Evolutionary conservation across 805 yeast species (phyloP), one percentile per base, ranked within the genome.

Genomic region (Limtongia smithiae): DNA sequence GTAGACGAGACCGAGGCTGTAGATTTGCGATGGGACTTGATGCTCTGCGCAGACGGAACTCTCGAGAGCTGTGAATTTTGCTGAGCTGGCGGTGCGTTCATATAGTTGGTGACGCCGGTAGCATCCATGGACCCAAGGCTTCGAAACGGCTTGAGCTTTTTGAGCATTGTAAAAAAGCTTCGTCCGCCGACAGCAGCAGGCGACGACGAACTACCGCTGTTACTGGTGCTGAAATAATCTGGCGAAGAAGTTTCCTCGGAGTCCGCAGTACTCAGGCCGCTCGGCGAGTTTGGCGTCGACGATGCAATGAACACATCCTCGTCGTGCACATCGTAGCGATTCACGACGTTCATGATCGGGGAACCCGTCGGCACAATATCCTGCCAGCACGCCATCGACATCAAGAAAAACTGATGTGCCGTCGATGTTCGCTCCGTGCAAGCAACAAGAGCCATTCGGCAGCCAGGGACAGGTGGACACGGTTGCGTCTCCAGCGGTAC

Each of bases 251-350:
- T 36, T 15, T 9, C 38, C 7, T 15, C 27, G 9, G 38, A 36
- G 8, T 11, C 27, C 5, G 38, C 9, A 11, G 5, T 12, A 6
- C 17, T 14, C 12, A 21, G n/a, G 8, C 41, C 9, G 12, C 17
- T 24, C 15, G 41, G 30, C 28, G 33, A 25, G 27, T 39, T 14
- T 12, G 31, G 37, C 4, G 42, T 7, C 33, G 44, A 24, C 24
- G 54, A 40, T 14, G 28, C 33, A 37, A 52, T 49, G 25, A 46
- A 46, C 27, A 54, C 51, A 8, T 54, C 55, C 24, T 54, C 58
- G 30, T 54, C 58, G 31, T 51, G 58, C 41, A 54, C 58, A 20
- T 54, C 58, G 28, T 51, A 54, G 20, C 58, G 41, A 21, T 46
- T 50, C 3, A 41, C 46, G 4, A 41, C 30, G 20, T 8, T 38